Percentiles rank a stretch among this genome's conserved stretches.
phyloP scores from a whole-genome alignment of 2,329 filamentous ascomycete genomes.

The Sporothrix mexicana region DNA sequence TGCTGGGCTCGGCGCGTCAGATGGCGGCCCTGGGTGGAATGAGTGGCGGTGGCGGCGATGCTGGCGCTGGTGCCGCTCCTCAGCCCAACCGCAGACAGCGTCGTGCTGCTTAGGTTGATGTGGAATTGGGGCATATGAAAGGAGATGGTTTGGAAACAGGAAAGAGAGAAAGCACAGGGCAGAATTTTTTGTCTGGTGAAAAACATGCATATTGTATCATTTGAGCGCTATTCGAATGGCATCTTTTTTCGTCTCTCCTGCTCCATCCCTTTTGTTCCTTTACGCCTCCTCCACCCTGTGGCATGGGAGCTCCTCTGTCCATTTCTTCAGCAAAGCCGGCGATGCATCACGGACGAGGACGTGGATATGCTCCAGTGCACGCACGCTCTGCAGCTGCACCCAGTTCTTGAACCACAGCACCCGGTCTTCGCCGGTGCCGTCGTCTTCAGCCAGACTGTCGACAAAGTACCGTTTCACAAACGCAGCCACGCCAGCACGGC shows the following conservation, averaged over 20 bases:
- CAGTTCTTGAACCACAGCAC: slow-evolving; percentile 95
- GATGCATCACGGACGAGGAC: slow-evolving; percentile 67
- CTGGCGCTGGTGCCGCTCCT: slow-evolving; percentile 42
- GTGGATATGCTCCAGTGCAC: slow-evolving; percentile 88
- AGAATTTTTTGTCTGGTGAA: background rate
- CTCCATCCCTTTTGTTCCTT: background rate
- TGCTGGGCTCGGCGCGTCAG: slow-evolving; percentile 60
- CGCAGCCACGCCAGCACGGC: slow-evolving; percentile 65
- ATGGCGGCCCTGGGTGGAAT: slow-evolving; percentile 58
- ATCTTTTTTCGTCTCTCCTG: background rate
- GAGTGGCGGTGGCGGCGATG: slow-evolving; percentile 46
- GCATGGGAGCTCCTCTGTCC: slow-evolving; percentile 56
- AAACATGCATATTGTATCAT: background rate
- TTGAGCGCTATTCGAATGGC: background rate
- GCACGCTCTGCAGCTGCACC: slow-evolving; percentile 84
- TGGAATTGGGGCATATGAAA: background rate
- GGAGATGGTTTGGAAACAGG: background rate
- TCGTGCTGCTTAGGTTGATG: slow-evolving; percentile 53
- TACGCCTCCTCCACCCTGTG: slow-evolving; percentile 33
- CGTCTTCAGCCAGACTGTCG: slow-evolving; percentile 53
- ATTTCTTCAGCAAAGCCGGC: slow-evolving; percentile 58
- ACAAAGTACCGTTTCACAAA: slow-evolving; percentile 76
- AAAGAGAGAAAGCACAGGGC: background rate
- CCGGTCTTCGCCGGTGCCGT: slow-evolving; percentile 43
- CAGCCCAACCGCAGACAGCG: slow-evolving; percentile 61